phyloP scores from a whole-genome alignment of 768 basidiomycete genomes.

The Podaxis pistillaris region DNA sequence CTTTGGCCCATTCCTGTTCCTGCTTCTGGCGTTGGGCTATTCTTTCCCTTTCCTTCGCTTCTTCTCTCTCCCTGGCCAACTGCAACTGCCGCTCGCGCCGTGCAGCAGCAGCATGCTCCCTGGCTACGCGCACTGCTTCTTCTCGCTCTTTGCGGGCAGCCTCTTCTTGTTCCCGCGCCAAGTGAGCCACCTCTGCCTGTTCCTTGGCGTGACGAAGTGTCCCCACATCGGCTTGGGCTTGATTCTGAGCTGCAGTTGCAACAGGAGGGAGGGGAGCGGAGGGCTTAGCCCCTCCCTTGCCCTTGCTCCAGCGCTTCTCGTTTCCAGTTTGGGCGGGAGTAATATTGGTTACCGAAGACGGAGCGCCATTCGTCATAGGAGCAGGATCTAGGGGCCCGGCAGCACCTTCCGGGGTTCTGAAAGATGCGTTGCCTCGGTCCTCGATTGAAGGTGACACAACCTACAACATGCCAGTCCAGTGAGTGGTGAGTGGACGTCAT shows the following conservation, averaged over 20 bases:
- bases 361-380: not conserved
- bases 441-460: not conserved
- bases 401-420: not conserved
- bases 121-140: not conserved
- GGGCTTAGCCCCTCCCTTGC: not conserved
- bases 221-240: not conserved
- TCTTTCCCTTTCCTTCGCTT: conserved; percentile 5
- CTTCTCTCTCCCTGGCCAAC: conserved; percentile 2
- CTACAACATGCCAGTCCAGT: not conserved
- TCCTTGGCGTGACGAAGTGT: not conserved
- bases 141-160: not conserved
- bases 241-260: not conserved
- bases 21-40: not conserved
- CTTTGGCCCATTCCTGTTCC: conserved; percentile 11
- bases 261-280: not conserved
- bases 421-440: not conserved
- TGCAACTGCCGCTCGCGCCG: not conserved
- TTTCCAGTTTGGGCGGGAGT: not conserved
- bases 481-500: not conserved
- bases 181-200: not conserved
- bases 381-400: not conserved
- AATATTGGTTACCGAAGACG: not conserved
- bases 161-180: not conserved
- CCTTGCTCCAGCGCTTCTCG: not conserved
- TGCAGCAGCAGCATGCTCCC: not conserved